Evolutionary conservation across 129 eudicot species (phyloP), one percentile per base, ranked within the genome.

Genomic region (Helianthus tuberosus): DNA sequence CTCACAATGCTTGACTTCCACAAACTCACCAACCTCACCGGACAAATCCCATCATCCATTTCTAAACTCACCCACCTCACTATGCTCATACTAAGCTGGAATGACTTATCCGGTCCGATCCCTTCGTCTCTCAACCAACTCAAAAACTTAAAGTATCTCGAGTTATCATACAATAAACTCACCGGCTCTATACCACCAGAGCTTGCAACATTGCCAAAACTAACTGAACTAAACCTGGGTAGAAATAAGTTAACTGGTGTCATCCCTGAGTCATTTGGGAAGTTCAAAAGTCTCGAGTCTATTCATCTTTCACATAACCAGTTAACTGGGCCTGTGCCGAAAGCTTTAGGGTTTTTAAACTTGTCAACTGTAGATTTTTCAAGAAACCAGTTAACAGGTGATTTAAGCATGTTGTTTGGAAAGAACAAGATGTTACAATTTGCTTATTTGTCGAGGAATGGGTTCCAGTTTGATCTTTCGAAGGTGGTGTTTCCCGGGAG

Each of bases 221-320:
- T 88, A 25, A 43, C 0, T 5, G 86, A 15, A 82, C 39, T 43
- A 6, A 0, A 43, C 25, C 41, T 91, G 1, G 86, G 84, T 61
- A 73, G 95, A 0, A 88, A 91, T 70, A 85, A 77, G 8, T 86
- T 91, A 54, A 82, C 95, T 41, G 97, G 97, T 32, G 68, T 20
- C 16, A 86, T 91, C 74, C 97, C 97, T 6, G 86, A 75, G 0
- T 81, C 86, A 6, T 86, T 91, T 8, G 85, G 91, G n/a, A 54
- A 3, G 9, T 86, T 85, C 65, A 15, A 80, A 61, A 72, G 0
- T 5, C 3, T n/a, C 4, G 77, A 75, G 3, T 64, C 50, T 44
- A 81, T 90, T 23, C 68, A 64, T 36, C 82, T 90, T 32, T 87
- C 88, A 2, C 88, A 86, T 46, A 90, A 90, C 73, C 75, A 81